These are phyloP conservation scores for Sungouiella blattae DNA, from an alignment of 805 yeast genomes.

Conservation along the genomic window DNA sequence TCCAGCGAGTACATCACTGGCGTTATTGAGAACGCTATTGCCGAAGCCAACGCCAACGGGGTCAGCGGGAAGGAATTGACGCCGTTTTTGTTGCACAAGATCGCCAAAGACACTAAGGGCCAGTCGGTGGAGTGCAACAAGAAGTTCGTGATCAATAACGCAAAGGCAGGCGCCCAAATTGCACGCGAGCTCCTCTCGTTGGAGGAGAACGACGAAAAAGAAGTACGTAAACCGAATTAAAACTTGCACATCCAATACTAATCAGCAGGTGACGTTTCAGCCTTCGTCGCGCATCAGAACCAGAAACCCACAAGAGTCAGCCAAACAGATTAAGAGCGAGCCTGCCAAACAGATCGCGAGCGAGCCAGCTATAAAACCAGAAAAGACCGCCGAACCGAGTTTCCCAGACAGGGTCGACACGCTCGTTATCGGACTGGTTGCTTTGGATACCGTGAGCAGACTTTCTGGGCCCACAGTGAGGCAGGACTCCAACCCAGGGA, in stretches of 20 bases:
- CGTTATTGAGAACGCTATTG: constrained; percentile 57
- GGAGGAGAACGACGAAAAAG: too few species aligned
- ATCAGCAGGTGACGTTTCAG: constrained; percentile 2
- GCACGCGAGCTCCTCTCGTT: constrained; percentile 47
- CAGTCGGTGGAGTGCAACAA: constrained; percentile 66
- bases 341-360: too few species aligned
- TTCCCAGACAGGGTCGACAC: constrained; percentile 19
- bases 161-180: constrained; percentile 61
- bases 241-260: too few species aligned
- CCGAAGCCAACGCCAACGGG: constrained; percentile 49
- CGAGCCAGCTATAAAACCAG: too few species aligned
- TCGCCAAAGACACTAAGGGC: constrained; percentile 69
- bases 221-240: too few species aligned
- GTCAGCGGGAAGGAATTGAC: constrained; percentile 73
- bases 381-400: not conserved
- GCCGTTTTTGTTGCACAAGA: constrained; percentile 66
- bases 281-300: too few species aligned
- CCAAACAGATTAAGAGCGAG: too few species aligned
- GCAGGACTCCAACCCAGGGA: constrained; percentile 75
- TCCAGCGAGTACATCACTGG: constrained; percentile 47
- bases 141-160: constrained; percentile 75
- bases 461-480: constrained; percentile 25
- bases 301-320: not conserved
- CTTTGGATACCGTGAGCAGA: constrained; percentile 66
- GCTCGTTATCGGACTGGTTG: constrained; percentile 69